Evolutionary conservation across 2,329 filamentous ascomycete genomes (phyloP).

Genomic region (Volutella citrinella): DNA sequence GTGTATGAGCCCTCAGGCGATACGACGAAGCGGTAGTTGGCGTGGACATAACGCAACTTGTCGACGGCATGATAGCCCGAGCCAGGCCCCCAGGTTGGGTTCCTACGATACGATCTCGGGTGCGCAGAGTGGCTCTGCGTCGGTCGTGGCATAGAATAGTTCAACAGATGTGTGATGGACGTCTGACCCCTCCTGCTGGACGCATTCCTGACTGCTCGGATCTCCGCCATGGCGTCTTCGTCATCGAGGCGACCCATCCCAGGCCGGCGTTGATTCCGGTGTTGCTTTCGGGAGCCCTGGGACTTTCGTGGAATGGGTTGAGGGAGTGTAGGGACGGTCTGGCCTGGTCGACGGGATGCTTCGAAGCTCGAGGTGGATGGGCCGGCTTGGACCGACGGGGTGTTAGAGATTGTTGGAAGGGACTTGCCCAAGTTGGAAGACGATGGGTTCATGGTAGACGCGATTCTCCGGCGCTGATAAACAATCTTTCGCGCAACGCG

Average conservation of each 20-base stretch:
- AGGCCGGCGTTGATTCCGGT: conserved; percentile 77
- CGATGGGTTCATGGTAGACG: conserved; percentile 32
- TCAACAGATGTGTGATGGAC: conserved; percentile 94
- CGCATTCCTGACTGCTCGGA: conserved; percentile 56
- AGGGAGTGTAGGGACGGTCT: conserved; percentile 29
- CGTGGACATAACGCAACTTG: conserved; percentile 87
- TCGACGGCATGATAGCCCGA: conserved; percentile 89
- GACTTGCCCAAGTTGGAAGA: conserved; percentile 46
- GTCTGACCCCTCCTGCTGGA: conserved; percentile 85
- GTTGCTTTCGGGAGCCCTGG: conserved; percentile 75
- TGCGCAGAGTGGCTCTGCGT: conserved; percentile 55
- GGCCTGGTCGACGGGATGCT: conserved; percentile 45
- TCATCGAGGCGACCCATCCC: conserved; percentile 55
- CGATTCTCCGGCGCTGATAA: neutral
- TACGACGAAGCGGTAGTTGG: conserved; percentile 97
- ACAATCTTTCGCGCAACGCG: conserved; percentile 3
- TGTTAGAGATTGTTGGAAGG: conserved; percentile 42
- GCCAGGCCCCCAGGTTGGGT: conserved; percentile 78
- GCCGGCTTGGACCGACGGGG: conserved; percentile 38
- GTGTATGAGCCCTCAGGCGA: conserved; percentile 77
- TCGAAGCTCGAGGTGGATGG: conserved; percentile 48
- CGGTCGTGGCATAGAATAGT: conserved; percentile 78
- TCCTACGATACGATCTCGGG: conserved; percentile 61
- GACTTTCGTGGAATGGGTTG: conserved; percentile 63
- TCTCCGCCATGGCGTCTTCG: conserved; percentile 86